Evolutionary conservation across 495 filamentous ascomycete genomes (phyloP), one percentile per base, ranked within the genome.

Genomic region (Durotheca rogersii): DNA sequence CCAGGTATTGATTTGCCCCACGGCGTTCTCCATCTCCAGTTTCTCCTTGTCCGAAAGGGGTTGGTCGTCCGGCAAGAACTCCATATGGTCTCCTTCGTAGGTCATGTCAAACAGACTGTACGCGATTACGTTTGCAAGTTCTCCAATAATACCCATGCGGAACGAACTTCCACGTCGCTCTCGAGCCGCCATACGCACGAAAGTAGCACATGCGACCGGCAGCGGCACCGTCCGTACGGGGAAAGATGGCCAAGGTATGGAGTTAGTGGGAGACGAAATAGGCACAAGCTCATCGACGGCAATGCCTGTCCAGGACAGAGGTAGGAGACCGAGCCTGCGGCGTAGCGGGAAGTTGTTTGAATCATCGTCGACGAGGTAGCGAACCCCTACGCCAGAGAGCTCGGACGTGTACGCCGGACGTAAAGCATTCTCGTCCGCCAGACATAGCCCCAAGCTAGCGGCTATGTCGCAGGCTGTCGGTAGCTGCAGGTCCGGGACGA

Each of bases 51-150:
- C 46, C 17, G 46, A 33, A 7, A 12, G 12, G 6, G 20, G 21
- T 16, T 50, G 36, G 17, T 40, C 36, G 32, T 50, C 46, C 36
- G 46, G 36, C 34, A 18, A 17, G 21, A 40, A 20, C 19, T 40
- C 46, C 7, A 4, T 3, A 31, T 41, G 41, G 18, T 50, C 36
- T 1, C 46, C 46, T 10, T 50, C 46, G 18, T 50, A 50, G 46
- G 35, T 50, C 46, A 21, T 50, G 10, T 50, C 46, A 21, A 50
- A 50, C 30, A 6, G 41, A 1, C 15, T 16, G 23, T 50, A 41
- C 17, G 36, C 20, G 35, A 50, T 32, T 31, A 41, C 35, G 10
- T 14, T 10, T 11, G 3, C 3, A 16, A 50, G 10, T 7, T 6
- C 34, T 2, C 2, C 27, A 40, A 31, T 32, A 5, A 37, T 7